These are phyloP conservation scores for Neofusicoccum sp. DNA, from an alignment of 2,329 filamentous ascomycete species.

Conservation along the genomic window DNA sequence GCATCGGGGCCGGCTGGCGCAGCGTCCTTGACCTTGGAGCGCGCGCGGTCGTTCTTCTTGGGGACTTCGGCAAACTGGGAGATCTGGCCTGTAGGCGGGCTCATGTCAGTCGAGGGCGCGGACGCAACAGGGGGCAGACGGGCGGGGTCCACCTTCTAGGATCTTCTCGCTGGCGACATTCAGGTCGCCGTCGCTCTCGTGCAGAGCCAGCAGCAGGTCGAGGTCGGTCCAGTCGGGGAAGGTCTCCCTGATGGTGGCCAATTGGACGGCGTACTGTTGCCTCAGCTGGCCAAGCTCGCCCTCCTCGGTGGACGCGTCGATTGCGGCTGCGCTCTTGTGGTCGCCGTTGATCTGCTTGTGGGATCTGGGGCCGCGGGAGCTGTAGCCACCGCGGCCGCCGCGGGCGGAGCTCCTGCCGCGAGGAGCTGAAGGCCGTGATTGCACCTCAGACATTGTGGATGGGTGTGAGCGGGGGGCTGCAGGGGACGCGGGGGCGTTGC, in stretches of 20 bases:
- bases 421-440: conserved; percentile 75
- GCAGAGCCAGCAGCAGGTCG: conserved; percentile 87
- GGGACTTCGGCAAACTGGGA: conserved; percentile 83
- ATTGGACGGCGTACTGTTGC: conserved; percentile 79
- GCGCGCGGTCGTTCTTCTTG: conserved; percentile 70
- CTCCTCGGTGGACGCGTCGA: conserved; percentile 71
- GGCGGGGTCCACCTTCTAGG: conserved; percentile 61
- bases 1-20: conserved; percentile 53
- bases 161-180: conserved; percentile 74
- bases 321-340: conserved; percentile 55
- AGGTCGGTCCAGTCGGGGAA: conserved; percentile 95
- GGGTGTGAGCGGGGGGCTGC: conserved; percentile 23
- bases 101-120: conserved; percentile 25
- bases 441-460: conserved; percentile 85
- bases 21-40: conserved; percentile 69
- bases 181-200: conserved; percentile 79
- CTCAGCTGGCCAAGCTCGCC: conserved; percentile 89
- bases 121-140: not conserved
- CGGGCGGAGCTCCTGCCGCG: conserved; percentile 89
- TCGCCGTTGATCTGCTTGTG: conserved; percentile 66
- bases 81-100: conserved; percentile 60
- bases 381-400: conserved; percentile 73
- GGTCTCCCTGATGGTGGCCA: conserved; percentile 82
- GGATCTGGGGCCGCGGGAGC: conserved; percentile 52
- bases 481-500: conserved; percentile 27